A percentile compares a stretch with the other conserved stretches of the same genome.
Evolutionary conservation across 805 yeast species (phyloP).

Genomic region (Saturnispora silvae): DNA sequence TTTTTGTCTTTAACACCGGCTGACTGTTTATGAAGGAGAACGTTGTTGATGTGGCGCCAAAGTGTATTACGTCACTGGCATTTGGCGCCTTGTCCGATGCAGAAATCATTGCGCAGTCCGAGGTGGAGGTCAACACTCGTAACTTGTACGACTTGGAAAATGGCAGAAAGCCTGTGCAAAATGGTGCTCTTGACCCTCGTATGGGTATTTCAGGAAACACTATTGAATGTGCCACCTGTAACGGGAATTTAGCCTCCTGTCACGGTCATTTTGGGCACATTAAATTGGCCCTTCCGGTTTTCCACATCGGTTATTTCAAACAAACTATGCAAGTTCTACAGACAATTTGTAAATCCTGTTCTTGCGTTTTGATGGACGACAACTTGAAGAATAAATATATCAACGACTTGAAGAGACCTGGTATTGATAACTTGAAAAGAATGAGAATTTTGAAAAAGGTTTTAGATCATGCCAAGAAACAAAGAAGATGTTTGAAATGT

Average conservation of each 20-base stretch:
- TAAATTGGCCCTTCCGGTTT: constrained; percentile 86
- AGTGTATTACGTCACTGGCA: constrained; percentile 80
- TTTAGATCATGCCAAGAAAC: constrained; percentile 89
- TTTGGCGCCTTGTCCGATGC: constrained; percentile 89
- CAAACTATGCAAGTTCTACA: constrained; percentile 81
- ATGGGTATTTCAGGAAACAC: constrained; percentile 92
- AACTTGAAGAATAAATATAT: constrained; percentile 56
- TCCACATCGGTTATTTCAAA: constrained; percentile 95
- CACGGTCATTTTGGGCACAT: constrained; percentile 98
- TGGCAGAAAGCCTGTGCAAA: constrained; percentile 69
- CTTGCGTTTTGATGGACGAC: constrained; percentile 66
- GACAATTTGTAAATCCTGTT: constrained; percentile 84
- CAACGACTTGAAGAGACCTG: constrained; percentile 76
- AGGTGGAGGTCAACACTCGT: constrained; percentile 84
- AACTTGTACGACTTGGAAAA: constrained; percentile 86
- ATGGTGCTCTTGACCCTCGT: constrained; percentile 83
- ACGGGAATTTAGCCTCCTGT: constrained; percentile 84
- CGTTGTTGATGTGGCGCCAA: constrained; percentile 75
- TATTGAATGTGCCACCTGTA: constrained; percentile 85
- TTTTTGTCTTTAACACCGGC: no score
- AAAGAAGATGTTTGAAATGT: constrained; percentile 81
- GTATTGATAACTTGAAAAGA: constrained; percentile 80
- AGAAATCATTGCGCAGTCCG: constrained; percentile 88
- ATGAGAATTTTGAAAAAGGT: constrained; percentile 80
- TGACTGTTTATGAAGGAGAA: constrained; percentile 30